Base-by-base conservation (phyloP, 768 basidiomycete species). In the Kwoniella botswanensis region DNA sequence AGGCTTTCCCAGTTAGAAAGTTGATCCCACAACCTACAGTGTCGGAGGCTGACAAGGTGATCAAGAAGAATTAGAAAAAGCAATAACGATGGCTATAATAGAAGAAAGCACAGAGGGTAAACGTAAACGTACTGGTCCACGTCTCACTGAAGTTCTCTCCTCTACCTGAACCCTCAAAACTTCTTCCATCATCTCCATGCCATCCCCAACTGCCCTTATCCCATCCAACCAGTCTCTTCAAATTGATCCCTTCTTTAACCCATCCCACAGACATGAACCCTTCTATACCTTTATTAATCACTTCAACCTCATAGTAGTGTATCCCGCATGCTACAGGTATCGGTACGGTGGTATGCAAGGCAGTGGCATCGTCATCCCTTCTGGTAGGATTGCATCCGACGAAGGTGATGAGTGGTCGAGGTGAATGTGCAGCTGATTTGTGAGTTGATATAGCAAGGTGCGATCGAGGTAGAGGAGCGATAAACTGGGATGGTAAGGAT, bases 221-320 rank as follows among this genome's bases (percentile, higher is more conserved):
- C 83, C 83, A 84, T 1, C 83, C 83, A 0, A 82, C 79, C 35
- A 84, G 65, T 50, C 83, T 57, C 7, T 68, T 67, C 55, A 80
- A 68, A 62, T 78, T 67, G 9, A 72, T 70, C 2, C 62, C 62
- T 29, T 72, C 46, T 41, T n/a, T 63, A 42, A 76, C 74, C 65
- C 78, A 79, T 6, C 83, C 83, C 12, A 84, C 75, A 91, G 93
- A 82, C 66, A 86, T 85, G 65, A 82, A 85, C 2, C 92, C 93
- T 82, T 91, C 92, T 54, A 88, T 86, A 12, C 92, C 91, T 78
- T 92, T 92, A 80, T 91, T 89, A 6, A 91, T 81, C 57, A 98
- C 89, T 76, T 92, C 89, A 5, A 94, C 89, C 85, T 99, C 96
- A 80, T 91, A 99, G 83, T 98, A 99, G 80, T 93, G 96, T 65